phyloP scores from a whole-genome alignment of 2,329 filamentous ascomycete genomes.

The Aspergillus sp. region DNA sequence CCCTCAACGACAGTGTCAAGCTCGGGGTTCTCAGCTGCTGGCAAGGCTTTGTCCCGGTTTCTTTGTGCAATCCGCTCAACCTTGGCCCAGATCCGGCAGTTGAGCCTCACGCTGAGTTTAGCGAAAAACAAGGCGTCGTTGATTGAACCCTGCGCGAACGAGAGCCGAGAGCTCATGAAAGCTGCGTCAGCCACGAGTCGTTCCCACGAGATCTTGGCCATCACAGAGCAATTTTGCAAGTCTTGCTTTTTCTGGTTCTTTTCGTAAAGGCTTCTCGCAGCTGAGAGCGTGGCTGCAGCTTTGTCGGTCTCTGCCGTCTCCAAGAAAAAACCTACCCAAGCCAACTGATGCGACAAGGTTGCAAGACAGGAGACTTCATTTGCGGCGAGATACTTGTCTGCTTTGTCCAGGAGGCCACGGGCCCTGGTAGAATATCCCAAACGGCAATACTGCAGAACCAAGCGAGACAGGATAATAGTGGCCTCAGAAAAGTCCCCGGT shows the following conservation, averaged over 20 bases:
- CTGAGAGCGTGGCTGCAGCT: conserved; percentile 42
- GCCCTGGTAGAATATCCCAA: conserved; percentile 62
- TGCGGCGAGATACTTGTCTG: conserved; percentile 49
- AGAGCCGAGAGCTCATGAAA: conserved; percentile 63
- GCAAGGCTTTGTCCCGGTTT: conserved; percentile 29
- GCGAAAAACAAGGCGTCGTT: conserved; percentile 48
- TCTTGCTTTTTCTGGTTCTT: conserved; percentile 28
- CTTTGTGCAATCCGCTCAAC: conserved; percentile 44
- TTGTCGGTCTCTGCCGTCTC: conserved; percentile 64
- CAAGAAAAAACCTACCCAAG: conserved; percentile 71
- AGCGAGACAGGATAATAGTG: conserved; percentile 42
- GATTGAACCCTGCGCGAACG: conserved; percentile 54
- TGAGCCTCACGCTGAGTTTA: conserved; percentile 48
- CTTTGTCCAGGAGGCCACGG: conserved; percentile 56
- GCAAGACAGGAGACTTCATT: conserved; percentile 44
- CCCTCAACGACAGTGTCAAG: conserved; percentile 37
- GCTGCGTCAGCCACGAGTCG: conserved; percentile 58
- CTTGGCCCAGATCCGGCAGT: conserved; percentile 51
- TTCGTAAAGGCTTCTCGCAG: conserved; percentile 31
- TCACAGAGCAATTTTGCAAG: conserved; percentile 32
- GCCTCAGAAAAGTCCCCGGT: conserved; percentile 35
- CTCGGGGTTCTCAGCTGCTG: conserved; percentile 23
- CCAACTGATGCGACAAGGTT: conserved; percentile 62
- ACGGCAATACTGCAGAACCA: conserved; percentile 56
- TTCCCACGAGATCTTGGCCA: conserved; percentile 47